Conservation (phyloP, 257 asterid genomes). For the Handroanthus guayacan region DNA sequence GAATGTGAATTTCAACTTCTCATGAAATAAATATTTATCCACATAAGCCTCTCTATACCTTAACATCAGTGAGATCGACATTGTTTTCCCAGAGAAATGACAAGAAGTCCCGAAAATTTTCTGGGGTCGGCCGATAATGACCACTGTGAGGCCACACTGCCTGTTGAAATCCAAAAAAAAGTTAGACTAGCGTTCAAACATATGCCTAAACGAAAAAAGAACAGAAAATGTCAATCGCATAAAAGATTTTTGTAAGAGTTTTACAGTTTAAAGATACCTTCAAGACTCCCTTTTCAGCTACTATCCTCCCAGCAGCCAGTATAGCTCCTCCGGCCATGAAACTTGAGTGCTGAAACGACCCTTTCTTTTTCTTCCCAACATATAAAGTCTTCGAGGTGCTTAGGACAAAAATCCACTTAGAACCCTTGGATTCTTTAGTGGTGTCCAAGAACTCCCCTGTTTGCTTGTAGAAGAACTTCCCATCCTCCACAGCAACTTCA, state of each 20-base stretch:
- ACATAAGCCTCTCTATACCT: constrained; percentile 45
- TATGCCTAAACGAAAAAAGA: not conserved
- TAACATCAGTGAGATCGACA: constrained; percentile 59
- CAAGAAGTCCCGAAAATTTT: constrained; percentile 62
- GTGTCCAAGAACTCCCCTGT: constrained; percentile 59
- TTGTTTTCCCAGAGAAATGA: constrained; percentile 58
- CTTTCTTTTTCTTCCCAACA: constrained; percentile 66
- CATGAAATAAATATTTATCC: not conserved
- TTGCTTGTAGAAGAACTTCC: constrained; percentile 61
- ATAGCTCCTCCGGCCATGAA: constrained; percentile 79
- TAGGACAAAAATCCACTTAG: constrained; percentile 68
- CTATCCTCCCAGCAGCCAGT: constrained; percentile 71
- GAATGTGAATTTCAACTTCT: not conserved
- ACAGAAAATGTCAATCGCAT: not conserved
- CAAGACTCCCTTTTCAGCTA: constrained; percentile 59
- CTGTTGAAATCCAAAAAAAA: constrained; percentile 33
- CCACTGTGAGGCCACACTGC: constrained; percentile 84
- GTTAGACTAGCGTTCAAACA: not conserved
- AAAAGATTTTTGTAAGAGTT: not conserved
- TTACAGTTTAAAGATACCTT: constrained; percentile 38
- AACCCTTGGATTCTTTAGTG: constrained; percentile 43
- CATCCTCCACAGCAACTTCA: constrained; percentile 55
- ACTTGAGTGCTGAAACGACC: constrained; percentile 73
- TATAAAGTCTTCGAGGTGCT: constrained; percentile 59
- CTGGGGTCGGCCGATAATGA: constrained; percentile 67